A percentile compares a stretch with the other conserved stretches of the same genome.
phyloP scores from a whole-genome alignment of 1,284 basidiomycete genomes.

The Sanguinoderma infundibulare region DNA sequence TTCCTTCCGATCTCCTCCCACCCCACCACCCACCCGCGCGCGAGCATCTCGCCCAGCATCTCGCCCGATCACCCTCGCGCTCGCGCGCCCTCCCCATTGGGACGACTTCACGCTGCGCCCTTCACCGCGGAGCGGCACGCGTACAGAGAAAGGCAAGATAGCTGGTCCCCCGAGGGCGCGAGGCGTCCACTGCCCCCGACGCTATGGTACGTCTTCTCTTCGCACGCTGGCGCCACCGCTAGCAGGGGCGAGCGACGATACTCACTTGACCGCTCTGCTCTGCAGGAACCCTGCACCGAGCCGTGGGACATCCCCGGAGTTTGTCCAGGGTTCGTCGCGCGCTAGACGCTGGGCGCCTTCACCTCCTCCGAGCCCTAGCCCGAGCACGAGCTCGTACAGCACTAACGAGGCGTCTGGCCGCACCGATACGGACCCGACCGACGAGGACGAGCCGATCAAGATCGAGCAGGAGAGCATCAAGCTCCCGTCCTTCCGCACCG shows the following conservation, averaged over 20 bases:
- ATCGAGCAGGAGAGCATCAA: slow-evolving; percentile 6
- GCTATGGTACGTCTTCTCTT: background rate
- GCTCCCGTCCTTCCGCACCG: slow-evolving; percentile 7
- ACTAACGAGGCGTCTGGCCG: slow-evolving; percentile 9
- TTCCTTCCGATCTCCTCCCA: background rate
- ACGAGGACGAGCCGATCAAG: slow-evolving; percentile 19
- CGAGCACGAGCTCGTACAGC: slow-evolving; percentile 14
- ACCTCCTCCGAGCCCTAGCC: slow-evolving; percentile 21
- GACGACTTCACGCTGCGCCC: background rate
- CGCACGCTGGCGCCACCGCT: background rate
- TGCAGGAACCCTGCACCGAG: background rate
- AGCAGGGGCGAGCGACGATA: background rate
- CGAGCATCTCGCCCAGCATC: slow-evolving; percentile 7
- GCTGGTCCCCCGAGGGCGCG: slow-evolving; percentile 4
- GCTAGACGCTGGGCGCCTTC: background rate
- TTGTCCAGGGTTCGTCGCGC: slow-evolving; percentile 13
- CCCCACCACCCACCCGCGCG: background rate
- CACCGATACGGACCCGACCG: slow-evolving; percentile 20
- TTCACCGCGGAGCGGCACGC: background rate
- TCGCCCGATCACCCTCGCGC: background rate
- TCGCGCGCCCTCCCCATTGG: background rate
- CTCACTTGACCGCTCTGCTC: background rate
- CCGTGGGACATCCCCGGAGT: slow-evolving; percentile 10
- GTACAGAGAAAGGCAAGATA: background rate
- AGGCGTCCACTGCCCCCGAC: background rate